These are phyloP conservation scores for Jaapia argillacea DNA, from an alignment of 768 basidiomycete species.

Conservation along the genomic window DNA sequence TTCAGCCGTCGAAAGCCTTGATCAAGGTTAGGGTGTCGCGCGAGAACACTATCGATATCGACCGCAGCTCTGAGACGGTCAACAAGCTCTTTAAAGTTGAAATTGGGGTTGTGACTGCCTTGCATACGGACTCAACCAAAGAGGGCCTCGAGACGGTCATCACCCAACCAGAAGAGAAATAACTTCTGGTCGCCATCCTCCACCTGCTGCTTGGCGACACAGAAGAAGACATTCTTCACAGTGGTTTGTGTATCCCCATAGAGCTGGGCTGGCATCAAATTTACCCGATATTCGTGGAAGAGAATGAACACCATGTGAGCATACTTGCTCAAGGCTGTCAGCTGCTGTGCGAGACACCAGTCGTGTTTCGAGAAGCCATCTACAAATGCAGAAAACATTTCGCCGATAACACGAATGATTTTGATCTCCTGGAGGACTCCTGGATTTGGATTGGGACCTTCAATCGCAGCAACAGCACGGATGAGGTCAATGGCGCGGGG, in stretches of 20 bases:
- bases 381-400: slow-evolving; percentile 13
- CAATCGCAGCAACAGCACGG: slow-evolving; percentile 8
- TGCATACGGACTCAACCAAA: slow-evolving; percentile 7
- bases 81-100: slow-evolving; percentile 6
- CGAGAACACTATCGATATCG: slow-evolving; percentile 11
- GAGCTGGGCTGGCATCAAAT: slow-evolving; percentile 9
- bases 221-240: slow-evolving; percentile 13
- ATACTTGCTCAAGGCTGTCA: slow-evolving; percentile 7
- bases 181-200: slow-evolving; percentile 4
- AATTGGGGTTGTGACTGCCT: slow-evolving; percentile 8
- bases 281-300: slow-evolving; percentile 3
- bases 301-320: slow-evolving; percentile 6
- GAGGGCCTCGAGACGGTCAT: slow-evolving; percentile 8
- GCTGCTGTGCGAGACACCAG: slow-evolving; percentile 5
- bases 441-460: slow-evolving; percentile 9
- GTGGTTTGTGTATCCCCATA: slow-evolving; percentile 9
- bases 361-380: slow-evolving; percentile 3
- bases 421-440: slow-evolving; percentile 9
- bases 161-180: slow-evolving; percentile 6
- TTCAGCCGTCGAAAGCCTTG: slow-evolving; percentile 12
- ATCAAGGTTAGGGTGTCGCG: slow-evolving; percentile 13
- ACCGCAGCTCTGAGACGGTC: slow-evolving; percentile 13
- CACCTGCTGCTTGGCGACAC: slow-evolving; percentile 11
- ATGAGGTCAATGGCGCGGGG: slow-evolving; percentile 18
- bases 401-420: slow-evolving; percentile 17